phyloP scores from a whole-genome alignment of 2,329 filamentous ascomycete genomes.

The Hirsutella rhossiliensis region DNA sequence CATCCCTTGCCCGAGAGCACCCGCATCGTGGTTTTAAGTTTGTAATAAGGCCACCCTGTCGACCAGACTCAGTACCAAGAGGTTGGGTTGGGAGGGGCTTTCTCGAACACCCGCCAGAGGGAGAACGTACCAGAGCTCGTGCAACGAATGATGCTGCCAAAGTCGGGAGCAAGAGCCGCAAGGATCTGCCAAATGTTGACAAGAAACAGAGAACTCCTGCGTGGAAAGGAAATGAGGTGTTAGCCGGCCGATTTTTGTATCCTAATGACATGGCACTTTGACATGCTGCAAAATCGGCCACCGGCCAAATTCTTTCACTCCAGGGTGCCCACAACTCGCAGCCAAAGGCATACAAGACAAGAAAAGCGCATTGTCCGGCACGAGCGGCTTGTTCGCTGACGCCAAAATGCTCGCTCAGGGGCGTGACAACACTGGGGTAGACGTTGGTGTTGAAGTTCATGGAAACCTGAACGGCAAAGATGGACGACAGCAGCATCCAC shows the following conservation, averaged over 20 bases:
- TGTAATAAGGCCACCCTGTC: no score
- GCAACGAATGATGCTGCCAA: conserved; percentile 55
- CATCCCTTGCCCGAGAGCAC: no score
- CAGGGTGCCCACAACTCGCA: conserved; percentile 82
- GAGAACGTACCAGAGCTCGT: conserved; percentile 33
- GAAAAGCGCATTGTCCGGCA: conserved; percentile 63
- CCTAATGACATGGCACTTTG: not conserved
- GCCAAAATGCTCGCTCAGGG: conserved; percentile 30
- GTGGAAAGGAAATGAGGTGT: not conserved
- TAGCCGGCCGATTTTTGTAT: not conserved
- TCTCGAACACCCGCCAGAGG: no score
- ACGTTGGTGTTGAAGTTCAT: conserved; percentile 71
- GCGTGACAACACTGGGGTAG: conserved; percentile 60
- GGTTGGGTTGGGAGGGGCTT: no score
- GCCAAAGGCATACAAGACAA: conserved; percentile 70
- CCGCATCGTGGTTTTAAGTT: no score
- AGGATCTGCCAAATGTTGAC: conserved; percentile 68
- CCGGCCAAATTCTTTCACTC: conserved; percentile 70
- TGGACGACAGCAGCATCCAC: conserved; percentile 57
- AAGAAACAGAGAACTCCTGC: conserved; percentile 43
- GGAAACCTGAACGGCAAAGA: conserved; percentile 60
- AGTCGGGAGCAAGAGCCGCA: conserved; percentile 61
- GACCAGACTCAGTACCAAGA: no score
- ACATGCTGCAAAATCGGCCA: conserved; percentile 57
- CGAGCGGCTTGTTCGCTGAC: conserved; percentile 45